Evolutionary conservation across 192 early-diverging fungal genomes (phyloP).

Genomic region (Spinellus fusiger): DNA sequence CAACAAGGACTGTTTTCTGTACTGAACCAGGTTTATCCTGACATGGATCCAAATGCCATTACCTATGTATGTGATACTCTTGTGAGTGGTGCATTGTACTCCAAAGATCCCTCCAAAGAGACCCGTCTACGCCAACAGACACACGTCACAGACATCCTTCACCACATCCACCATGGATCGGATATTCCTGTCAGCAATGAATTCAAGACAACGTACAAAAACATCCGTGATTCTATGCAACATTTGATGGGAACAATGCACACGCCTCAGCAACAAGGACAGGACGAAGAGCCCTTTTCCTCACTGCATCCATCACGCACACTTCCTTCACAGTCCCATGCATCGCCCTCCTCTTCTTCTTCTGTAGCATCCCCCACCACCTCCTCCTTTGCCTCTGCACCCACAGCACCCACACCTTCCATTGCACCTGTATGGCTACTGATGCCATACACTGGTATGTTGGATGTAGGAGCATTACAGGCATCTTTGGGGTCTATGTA

Average conservation of each 20-base stretch:
- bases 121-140: not conserved
- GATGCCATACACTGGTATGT: slow-evolving; percentile 9
- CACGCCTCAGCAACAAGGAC: not conserved
- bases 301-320: not conserved
- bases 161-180: not conserved
- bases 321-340: not conserved
- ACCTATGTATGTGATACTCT: slow-evolving; percentile 3
- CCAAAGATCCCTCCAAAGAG: not conserved
- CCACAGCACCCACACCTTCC: too few species aligned
- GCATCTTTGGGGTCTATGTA: too few species aligned
- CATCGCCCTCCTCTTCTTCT: too few species aligned
- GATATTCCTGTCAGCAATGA: not conserved
- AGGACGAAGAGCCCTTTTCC: not conserved
- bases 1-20: slow-evolving; percentile 7
- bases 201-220: slow-evolving; percentile 4
- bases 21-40: not conserved
- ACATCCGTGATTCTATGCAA: not conserved
- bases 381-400: too few species aligned
- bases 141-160: not conserved
- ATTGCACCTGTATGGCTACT: slow-evolving; percentile 15
- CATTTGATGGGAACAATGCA: slow-evolving; percentile 11
- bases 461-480: not conserved
- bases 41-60: not conserved
- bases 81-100: slow-evolving; percentile 2
- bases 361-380: too few species aligned